Base-by-base conservation (phyloP, 805 yeast genomes). In the Yarrowia osloensis region DNA sequence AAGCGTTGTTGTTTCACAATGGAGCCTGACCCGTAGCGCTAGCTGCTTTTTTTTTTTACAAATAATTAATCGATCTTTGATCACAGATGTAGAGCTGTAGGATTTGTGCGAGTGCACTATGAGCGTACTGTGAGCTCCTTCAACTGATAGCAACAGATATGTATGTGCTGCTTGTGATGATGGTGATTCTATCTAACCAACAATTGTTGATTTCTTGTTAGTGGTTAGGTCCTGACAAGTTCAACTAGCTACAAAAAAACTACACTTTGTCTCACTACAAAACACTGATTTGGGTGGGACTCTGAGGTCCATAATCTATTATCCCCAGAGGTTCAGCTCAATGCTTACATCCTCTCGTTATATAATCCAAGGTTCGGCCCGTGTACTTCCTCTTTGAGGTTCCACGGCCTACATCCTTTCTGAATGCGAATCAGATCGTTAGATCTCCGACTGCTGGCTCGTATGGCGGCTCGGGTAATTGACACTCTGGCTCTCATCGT, bases 1-100 rank as follows among this genome's bases (percentile, higher is more conserved):
- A 50, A 19, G 54, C 11, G 21, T n/a, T 19, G 15, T 11, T 19
- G 15, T 3, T 8, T 11, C 3, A 19, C 4, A 6, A 47, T 47
- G 52, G 52, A 47, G 52, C 49, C 49, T 17, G 49, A 44, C 35
- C 50, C 35, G 52, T 47, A 47, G 39, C 39, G 39, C 57, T 50
- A 31, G 40, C 28, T 33, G 57, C 40, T 33, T 50, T 33, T 31
- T 33, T 50, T 31, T 31, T 28, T 47, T 28, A 17, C 9, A 8
- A 15, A 28, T 8, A 28, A 47, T 3, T 28, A 28, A 28, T n/a
- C n/a, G n/a, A n/a, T n/a, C n/a, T n/a, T n/a, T n/a, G n/a, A n/a
- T n/a, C n/a, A n/a, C n/a, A n/a, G n/a, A n/a, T n/a, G n/a, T n/a
- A n/a, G n/a, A n/a, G n/a, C n/a, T n/a, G n/a, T n/a, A n/a, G n/a